Evolutionary conservation across 2,329 filamentous ascomycete species (phyloP).

Genomic region (Xenoacremonium recifei): DNA sequence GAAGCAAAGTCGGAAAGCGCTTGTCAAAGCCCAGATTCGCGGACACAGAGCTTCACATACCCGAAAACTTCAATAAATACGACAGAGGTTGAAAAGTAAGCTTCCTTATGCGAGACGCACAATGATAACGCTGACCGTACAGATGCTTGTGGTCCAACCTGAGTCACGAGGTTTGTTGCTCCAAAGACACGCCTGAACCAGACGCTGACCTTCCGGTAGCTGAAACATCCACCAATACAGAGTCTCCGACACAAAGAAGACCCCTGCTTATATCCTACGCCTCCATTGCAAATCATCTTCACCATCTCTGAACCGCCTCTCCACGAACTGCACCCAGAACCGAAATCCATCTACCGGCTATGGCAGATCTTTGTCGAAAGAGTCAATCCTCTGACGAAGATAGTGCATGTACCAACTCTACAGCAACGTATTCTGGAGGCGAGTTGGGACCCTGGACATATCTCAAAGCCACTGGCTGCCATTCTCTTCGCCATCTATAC

Average conservation of each 20-base stretch:
- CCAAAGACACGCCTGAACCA: fast-evolving
- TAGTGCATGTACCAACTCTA: conserved; percentile 31
- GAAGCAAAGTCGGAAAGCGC: conserved; percentile 6
- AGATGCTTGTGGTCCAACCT: conserved; percentile 22
- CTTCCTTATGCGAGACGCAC: too few relatives aligned
- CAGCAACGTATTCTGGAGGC: conserved; percentile 30
- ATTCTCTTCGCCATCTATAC: conserved; percentile 29
- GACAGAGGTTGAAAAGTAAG: too few relatives aligned
- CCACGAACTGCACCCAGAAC: conserved; percentile 26
- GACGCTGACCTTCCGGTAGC: conserved; percentile 8
- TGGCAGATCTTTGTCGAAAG: conserved; percentile 34
- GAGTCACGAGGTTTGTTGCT: conserved; percentile 12
- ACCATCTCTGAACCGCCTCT: neutral
- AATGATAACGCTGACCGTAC: too few relatives aligned
- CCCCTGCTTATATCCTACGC: conserved; percentile 8
- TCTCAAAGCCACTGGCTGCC: conserved; percentile 18
- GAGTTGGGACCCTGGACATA: conserved; percentile 19
- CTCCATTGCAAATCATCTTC: conserved; percentile 8
- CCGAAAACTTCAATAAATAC: too few relatives aligned
- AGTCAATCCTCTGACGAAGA: conserved; percentile 31
- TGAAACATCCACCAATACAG: conserved; percentile 23
- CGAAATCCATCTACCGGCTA: conserved; percentile 26
- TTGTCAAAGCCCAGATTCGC: too few relatives aligned
- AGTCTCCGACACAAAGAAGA: conserved; percentile 21
- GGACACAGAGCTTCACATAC: too few relatives aligned